phyloP scores from a whole-genome alignment of 2,329 filamentous ascomycete genomes.

The Fusarium mundagurra region DNA sequence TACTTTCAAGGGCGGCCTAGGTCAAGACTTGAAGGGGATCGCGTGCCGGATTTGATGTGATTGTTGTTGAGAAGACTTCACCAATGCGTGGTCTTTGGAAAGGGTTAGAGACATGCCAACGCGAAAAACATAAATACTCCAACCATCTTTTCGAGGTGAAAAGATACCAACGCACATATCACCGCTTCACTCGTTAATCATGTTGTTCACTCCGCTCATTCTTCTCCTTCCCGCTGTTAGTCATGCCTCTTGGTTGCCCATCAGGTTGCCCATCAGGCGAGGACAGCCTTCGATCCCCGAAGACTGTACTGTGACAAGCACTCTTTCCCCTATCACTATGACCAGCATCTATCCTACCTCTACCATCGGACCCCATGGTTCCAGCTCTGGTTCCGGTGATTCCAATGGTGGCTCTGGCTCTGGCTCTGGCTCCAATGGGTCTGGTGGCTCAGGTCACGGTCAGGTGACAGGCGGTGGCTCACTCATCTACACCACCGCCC shows the following conservation, averaged over 20 bases:
- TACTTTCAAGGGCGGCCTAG: not conserved
- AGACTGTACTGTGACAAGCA: conserved; percentile 14
- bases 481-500: conserved; percentile 3
- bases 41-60: not conserved
- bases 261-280: not conserved
- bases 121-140: conserved; percentile 8
- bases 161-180: not conserved
- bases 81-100: not conserved
- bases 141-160: not conserved
- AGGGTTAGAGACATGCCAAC: not conserved
- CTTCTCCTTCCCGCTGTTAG: conserved; percentile 2
- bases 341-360: conserved; percentile 11
- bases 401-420: not conserved
- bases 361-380: not conserved
- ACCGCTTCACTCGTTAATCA: conserved; percentile 17
- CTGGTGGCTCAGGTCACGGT: not conserved
- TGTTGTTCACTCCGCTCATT: conserved; percentile 14
- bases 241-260: conserved; percentile 15
- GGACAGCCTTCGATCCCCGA: not conserved
- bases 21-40: not conserved
- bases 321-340: not conserved
- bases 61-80: not conserved
- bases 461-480: not conserved
- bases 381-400: not conserved
- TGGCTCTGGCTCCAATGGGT: not conserved